A percentile compares a stretch with the other conserved stretches of the same genome.
Evolutionary conservation across 352 stramenopile species (phyloP).

Genomic region (Phytophthora fragariaefolia): DNA sequence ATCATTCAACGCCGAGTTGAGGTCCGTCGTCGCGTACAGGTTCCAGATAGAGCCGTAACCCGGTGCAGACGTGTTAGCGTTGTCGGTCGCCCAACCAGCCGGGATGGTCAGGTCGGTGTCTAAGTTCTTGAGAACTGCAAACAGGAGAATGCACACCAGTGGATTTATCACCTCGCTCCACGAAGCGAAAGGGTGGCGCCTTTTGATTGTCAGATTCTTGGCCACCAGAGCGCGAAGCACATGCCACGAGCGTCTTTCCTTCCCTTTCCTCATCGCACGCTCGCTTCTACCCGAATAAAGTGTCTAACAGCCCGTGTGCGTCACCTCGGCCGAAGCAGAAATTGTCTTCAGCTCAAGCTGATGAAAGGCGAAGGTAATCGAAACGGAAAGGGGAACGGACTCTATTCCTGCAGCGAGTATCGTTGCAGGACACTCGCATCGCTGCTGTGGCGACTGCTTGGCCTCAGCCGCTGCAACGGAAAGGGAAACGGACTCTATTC

Average conservation of each 20-base stretch:
- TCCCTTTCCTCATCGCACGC: constrained; percentile 7
- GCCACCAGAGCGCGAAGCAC: constrained; percentile 54
- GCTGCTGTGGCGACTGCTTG: too few relatives aligned
- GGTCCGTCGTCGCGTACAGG: constrained; percentile 43
- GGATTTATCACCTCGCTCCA: constrained; percentile 72
- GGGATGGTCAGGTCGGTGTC: constrained; percentile 57
- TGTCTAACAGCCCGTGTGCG: too few relatives aligned
- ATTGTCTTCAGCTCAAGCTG: too few relatives aligned
- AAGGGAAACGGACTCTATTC: constrained; percentile 31
- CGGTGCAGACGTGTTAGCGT: constrained; percentile 41
- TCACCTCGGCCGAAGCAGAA: constrained; percentile 3
- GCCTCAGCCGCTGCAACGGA: too few relatives aligned
- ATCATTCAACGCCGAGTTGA: constrained; percentile 20
- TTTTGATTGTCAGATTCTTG: constrained; percentile 85
- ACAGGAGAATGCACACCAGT: constrained; percentile 76
- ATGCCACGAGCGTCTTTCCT: not conserved
- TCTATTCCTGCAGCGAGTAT: constrained; percentile 23
- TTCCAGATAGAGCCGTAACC: constrained; percentile 48
- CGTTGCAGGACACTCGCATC: too few relatives aligned
- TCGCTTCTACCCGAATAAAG: too few relatives aligned
- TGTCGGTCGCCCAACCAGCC: constrained; percentile 50
- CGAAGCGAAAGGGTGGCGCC: constrained; percentile 65
- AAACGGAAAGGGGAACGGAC: constrained; percentile 32
- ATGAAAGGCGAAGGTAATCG: not conserved
- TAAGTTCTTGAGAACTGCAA: constrained; percentile 69